phyloP scores from a whole-genome alignment of 345 rosid species.

The Pugionium dolabratum region DNA sequence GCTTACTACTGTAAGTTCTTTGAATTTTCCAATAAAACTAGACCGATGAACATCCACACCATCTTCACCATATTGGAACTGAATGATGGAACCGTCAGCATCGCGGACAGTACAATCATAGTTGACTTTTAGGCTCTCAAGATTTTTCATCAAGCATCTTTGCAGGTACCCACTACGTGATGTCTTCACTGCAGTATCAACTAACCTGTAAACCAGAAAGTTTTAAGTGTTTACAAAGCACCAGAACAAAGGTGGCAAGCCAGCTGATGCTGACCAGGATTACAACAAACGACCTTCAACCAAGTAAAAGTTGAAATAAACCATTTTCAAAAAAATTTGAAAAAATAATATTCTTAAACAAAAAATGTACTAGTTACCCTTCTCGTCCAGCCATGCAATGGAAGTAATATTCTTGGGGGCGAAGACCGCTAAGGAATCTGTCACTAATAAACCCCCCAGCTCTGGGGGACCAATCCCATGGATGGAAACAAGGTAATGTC shows the following conservation, averaged over 20 bases:
- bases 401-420: slow-evolving; percentile 99
- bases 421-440: slow-evolving; percentile 96
- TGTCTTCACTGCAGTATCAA: slow-evolving; percentile 98
- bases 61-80: slow-evolving; percentile 95
- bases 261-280: slow-evolving; percentile 4
- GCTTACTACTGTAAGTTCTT: slow-evolving; percentile 65
- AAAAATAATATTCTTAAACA: background rate
- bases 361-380: slow-evolving; percentile 59
- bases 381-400: slow-evolving; percentile 99
- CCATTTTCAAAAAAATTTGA: background rate
- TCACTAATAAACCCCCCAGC: slow-evolving; percentile 97
- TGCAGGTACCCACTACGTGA: slow-evolving; percentile 99
- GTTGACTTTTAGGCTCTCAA: slow-evolving; percentile 81
- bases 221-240: slow-evolving; percentile 14
- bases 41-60: slow-evolving; percentile 94
- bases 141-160: slow-evolving; percentile 94
- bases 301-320: slow-evolving; percentile 5
- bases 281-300: slow-evolving; percentile 12
- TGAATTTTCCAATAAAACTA: slow-evolving; percentile 75
- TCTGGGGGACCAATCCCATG: slow-evolving; percentile 98
- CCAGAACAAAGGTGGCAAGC: slow-evolving; percentile 12
- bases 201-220: slow-evolving; percentile 60
- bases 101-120: slow-evolving; percentile 98
- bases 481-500: slow-evolving; percentile 92
- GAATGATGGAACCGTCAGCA: slow-evolving; percentile 90